Evolutionary conservation across 2,329 filamentous ascomycete genomes (phyloP).

Genomic region (Trichoderma sp.): DNA sequence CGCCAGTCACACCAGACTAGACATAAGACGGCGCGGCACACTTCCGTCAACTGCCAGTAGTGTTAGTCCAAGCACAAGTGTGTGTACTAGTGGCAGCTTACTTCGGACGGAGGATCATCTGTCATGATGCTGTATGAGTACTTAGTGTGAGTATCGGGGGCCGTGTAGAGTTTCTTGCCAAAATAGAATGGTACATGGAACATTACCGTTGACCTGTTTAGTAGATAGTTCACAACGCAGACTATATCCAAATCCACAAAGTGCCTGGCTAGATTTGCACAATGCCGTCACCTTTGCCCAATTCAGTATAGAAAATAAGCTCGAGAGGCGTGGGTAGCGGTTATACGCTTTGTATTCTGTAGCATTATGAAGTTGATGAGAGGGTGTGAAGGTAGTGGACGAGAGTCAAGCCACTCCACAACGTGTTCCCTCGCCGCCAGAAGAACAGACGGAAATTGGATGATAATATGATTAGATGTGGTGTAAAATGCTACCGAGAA

Average conservation of each 20-base stretch:
- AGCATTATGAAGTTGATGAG: background rate
- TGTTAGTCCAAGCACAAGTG: background rate
- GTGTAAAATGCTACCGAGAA: background rate
- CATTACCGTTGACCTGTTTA: background rate
- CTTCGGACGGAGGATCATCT: background rate
- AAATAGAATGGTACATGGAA: background rate
- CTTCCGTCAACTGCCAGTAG: background rate
- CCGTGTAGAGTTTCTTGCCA: background rate
- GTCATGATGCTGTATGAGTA: background rate
- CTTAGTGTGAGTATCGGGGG: background rate
- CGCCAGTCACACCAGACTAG: background rate
- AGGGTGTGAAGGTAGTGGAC: background rate
- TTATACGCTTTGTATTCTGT: background rate
- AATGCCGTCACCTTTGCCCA: background rate
- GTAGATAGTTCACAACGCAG: background rate
- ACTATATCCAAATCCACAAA: background rate
- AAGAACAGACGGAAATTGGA: background rate
- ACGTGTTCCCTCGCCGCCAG: background rate
- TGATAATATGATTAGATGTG: background rate
- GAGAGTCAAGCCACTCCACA: background rate
- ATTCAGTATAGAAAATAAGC: background rate
- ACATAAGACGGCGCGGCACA: background rate
- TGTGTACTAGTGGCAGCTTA: background rate
- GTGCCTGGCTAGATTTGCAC: background rate
- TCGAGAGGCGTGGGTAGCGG: background rate